Base-by-base conservation (phyloP, 768 basidiomycete genomes). In the Xerocomus brunneocitrinus region DNA sequence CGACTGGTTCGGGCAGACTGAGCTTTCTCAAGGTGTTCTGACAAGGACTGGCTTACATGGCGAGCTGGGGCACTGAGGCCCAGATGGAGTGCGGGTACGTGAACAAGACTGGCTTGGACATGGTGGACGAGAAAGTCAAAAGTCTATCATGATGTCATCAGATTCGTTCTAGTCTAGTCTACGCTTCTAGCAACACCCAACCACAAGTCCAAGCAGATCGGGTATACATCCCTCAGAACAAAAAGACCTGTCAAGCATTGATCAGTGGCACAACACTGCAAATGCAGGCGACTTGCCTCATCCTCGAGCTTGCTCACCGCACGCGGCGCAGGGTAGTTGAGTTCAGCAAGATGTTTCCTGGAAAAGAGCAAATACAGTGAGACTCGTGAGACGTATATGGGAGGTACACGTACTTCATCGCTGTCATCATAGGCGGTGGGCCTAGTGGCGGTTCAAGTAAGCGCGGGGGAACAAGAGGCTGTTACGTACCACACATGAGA, bases 271-370 rank as follows among this genome's bases (percentile, higher is more conserved):
- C n/a, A 28, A 10, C 16, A 34, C 22, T 5, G n/a, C 8, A n/a
- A 14, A 1, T 4, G 27, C 8, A 1, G 31, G 30, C 10, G 0
- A 55, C 60, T 38, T 66, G 87, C 90, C 80, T 91, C 83, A 69
- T 98, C 95, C 50, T 80, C 86, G 44, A 95, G 82, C 76, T 98
- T 99, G 82, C 89, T 93, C 73, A 97, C 79, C 7, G 91, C 83
- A 58, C 89, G 82, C 5, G 97, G 92, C 27, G 85, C 82, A 40
- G 91, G 87, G 74, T 92, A 97, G 60, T 82, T 84, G 65, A 99
- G 83, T 49, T 87, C 89, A 28, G 82, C 86, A 22, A 99, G 81
- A 68, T 95, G 85, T 79, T 89, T 92, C 78, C 91, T 94, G 57
- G 14, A 30, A 16, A 12, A 46, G 67, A 32, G 31, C 27, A 27